Evolutionary conservation across 768 basidiomycete species (phyloP), one percentile per base, ranked within the genome.

Genomic region (Kwoniella sp.): DNA sequence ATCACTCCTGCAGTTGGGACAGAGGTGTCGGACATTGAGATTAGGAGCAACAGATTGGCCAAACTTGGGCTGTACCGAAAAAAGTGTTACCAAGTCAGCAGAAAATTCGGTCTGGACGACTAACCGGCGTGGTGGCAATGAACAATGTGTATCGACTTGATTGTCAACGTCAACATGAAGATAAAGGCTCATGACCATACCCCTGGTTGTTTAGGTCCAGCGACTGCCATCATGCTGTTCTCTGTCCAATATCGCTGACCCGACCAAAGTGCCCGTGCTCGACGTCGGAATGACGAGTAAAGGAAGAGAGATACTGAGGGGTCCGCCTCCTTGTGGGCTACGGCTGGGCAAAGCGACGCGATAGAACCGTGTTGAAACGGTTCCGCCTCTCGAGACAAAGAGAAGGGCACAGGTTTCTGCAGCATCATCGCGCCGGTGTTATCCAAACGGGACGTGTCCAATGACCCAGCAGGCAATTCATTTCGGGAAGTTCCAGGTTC

Each of bases 1-100:
- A 62, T 92, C 91, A 77, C 92, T 90, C 82, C 90, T 85, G 84
- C 95, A 97, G 75, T 98, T 94, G 23, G 93, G 94, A 79, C 95
- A 98, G 72, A 94, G 90, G 25, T 76, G 76, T n/a, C 72, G 56
- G 31, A 80, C 79, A 57, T 77, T 74, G 12, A 80, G 72, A 51
- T 80, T 78, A 15, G 79, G 79, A 20, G 66, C 65, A 26, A 78
- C 68, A 7, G 76, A 69, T 38, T 75, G 72, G 45, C 76, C 76
- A 53, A 70, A 78, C 38, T 78, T 77, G 51, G 73, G 67, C 75
- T 77, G 57, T n/a, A n/a, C n/a, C 8, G 11, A 20, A 1, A 29
- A 28, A 59, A 20, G 41, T 41, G 20, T 41, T 9, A 20, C 11
- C 20, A 20, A 45, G 20, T 11, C 41, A 45, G 15, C 17, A 45